phyloP scores from a whole-genome alignment of 257 asterid species.

The Fraxinus americana region DNA sequence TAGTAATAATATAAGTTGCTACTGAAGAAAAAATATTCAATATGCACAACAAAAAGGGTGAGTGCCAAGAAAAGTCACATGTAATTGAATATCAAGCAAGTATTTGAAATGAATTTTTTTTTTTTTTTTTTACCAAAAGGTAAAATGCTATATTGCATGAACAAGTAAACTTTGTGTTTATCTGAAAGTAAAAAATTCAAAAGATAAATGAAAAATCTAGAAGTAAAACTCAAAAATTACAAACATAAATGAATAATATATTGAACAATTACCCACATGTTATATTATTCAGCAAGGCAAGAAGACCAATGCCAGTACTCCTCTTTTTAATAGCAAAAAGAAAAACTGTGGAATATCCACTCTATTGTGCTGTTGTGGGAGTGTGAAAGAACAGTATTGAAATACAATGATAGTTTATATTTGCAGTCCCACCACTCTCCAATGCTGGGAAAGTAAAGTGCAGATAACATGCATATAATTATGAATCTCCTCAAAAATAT shows the following conservation, averaged over 20 bases:
- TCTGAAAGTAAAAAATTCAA: too few species aligned
- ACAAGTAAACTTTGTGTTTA: neutral
- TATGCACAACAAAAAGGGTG: too few species aligned
- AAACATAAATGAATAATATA: neutral
- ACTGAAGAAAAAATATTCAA: too few species aligned
- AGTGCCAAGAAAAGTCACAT: too few species aligned
- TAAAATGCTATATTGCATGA: neutral
- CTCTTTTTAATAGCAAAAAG: neutral
- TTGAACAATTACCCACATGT: too few species aligned
- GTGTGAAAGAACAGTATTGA: neutral
- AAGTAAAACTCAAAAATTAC: neutral
- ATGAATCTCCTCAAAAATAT: neutral
- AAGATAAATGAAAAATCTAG: too few species aligned
- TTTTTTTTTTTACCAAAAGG: neutral
- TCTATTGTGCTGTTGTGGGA: slow-evolving; percentile 22
- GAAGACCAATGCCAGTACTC: too few species aligned
- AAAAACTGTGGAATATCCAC: slow-evolving; percentile 23
- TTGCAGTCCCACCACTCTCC: slow-evolving; percentile 2
- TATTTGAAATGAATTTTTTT: too few species aligned
- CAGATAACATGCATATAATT: neutral
- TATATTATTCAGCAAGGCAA: too few species aligned
- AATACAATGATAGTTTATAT: neutral
- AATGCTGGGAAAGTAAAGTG: slow-evolving; percentile 20
- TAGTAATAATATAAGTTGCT: too few species aligned
- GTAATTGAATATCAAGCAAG: too few species aligned